A percentile compares a stretch with the other conserved stretches of the same genome.
Evolutionary conservation across 2,329 filamentous ascomycete species (phyloP).

Genomic region (Alternaria arbusti): DNA sequence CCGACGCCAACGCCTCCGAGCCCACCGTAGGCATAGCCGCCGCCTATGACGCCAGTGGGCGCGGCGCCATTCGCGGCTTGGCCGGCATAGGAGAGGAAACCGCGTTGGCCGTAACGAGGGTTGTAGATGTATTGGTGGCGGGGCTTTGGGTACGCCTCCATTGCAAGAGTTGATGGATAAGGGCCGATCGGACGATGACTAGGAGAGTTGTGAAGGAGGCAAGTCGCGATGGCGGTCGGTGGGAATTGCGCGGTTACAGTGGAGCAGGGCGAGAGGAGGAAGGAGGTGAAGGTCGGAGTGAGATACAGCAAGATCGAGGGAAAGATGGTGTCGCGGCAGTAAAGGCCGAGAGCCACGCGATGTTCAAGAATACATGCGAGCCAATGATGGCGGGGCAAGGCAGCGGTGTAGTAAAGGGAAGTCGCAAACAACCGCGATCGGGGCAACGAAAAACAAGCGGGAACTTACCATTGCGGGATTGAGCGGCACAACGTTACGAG

Average conservation of each 20-base stretch:
- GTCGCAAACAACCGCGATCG: conserved; percentile 14
- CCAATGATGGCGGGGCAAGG: conserved; percentile 16
- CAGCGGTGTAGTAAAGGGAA: conserved; percentile 19
- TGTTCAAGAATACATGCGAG: neutral
- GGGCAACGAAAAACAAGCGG: conserved; percentile 13
- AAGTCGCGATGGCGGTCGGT: neutral
- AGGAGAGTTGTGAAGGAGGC: neutral
- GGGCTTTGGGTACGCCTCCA: conserved; percentile 35
- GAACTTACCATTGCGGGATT: conserved; percentile 33
- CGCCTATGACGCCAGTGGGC: conserved; percentile 27
- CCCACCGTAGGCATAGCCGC: conserved; percentile 21
- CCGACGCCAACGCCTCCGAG: conserved; percentile 13
- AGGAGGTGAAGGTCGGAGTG: conserved; percentile 16
- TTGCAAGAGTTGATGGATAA: conserved; percentile 4
- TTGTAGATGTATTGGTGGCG: conserved; percentile 43
- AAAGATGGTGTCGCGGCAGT: neutral
- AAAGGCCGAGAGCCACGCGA: neutral
- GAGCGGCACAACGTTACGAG: conserved; percentile 26
- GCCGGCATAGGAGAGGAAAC: conserved; percentile 34
- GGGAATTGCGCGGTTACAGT: neutral
- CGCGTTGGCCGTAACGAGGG: conserved; percentile 38
- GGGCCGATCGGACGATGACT: neutral
- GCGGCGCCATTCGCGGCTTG: conserved; percentile 37
- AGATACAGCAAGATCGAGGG: conserved; percentile 8
- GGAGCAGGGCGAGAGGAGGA: conserved; percentile 6